Percentiles rank a stretch among this genome's conserved stretches.
These are phyloP conservation scores for Ilyonectria sp. DNA, from an alignment of 2,329 filamentous ascomycete genomes.

Conservation along the genomic window DNA sequence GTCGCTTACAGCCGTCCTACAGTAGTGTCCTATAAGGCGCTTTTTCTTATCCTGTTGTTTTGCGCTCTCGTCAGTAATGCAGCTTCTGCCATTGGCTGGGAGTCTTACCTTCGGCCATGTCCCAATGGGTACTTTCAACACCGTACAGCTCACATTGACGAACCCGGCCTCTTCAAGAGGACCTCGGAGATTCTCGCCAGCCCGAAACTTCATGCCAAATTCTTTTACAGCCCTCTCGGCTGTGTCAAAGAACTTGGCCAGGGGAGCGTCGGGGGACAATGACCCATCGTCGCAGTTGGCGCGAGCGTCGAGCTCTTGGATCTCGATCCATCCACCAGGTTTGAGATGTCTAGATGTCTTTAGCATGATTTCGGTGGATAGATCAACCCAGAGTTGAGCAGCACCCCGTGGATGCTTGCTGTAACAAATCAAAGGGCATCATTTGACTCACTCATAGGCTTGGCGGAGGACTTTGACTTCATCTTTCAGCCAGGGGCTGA, in stretches of 20 bases:
- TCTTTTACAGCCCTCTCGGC: constrained; percentile 41
- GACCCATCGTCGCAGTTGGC: constrained; percentile 58
- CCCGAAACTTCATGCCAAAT: constrained; percentile 54
- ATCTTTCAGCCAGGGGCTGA: constrained; percentile 42
- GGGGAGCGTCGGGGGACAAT: constrained; percentile 51
- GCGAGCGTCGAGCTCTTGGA: constrained; percentile 55
- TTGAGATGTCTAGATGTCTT: constrained; percentile 33
- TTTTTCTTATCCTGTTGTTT: constrained; percentile 39
- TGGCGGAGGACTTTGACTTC: constrained; percentile 34
- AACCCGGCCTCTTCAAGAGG: constrained; percentile 38
- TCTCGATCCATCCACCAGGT: constrained; percentile 43
- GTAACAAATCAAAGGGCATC: neutral
- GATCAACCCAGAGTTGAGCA: neutral
- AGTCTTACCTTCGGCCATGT: constrained; percentile 40
- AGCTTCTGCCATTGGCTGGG: too few relatives aligned
- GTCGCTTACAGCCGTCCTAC: constrained; percentile 36
- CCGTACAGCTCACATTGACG: constrained; percentile 36
- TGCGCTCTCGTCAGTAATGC: too few relatives aligned
- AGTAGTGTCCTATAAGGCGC: constrained; percentile 37
- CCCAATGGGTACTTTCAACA: constrained; percentile 42
- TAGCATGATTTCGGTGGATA: neutral
- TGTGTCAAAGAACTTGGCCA: constrained; percentile 47
- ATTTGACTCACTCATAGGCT: constrained; percentile 32
- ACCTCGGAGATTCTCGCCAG: constrained; percentile 33
- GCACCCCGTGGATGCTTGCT: neutral